Percentiles rank a stretch among this genome's conserved stretches.
These are phyloP conservation scores for Clavulina sp. DNA, from an alignment of 768 basidiomycete species.

Conservation along the genomic window DNA sequence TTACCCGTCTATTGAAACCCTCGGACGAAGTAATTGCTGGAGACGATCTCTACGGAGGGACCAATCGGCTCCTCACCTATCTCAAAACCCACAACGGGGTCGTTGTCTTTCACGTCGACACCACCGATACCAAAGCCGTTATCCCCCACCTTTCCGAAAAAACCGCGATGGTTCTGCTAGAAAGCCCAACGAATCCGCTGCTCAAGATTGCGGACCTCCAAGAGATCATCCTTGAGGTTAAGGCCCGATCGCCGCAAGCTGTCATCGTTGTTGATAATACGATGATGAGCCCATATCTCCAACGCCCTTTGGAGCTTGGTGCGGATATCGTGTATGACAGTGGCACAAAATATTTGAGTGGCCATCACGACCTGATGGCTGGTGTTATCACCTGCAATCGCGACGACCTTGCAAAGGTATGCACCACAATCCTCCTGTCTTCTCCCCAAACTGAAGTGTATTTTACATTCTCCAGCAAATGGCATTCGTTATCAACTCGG, in stretches of 20 bases:
- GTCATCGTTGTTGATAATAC: constrained; percentile 90
- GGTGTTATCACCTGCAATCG: constrained; percentile 85
- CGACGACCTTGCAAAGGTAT: constrained; percentile 74
- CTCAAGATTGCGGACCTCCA: constrained; percentile 88
- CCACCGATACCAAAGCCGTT: constrained; percentile 53
- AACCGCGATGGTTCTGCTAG: constrained; percentile 88
- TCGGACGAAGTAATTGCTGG: constrained; percentile 93
- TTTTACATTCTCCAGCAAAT: constrained; percentile 37
- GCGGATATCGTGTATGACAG: constrained; percentile 97
- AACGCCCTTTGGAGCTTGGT: constrained; percentile 86
- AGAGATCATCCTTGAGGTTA: constrained; percentile 65
- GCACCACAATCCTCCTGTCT: constrained; percentile 8
- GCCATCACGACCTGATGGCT: constrained; percentile 99
- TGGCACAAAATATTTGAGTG: constrained; percentile 92
- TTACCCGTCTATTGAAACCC: constrained; percentile 83
- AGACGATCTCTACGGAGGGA: constrained; percentile 95
- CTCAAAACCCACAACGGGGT: constrained; percentile 77
- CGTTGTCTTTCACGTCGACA: constrained; percentile 84
- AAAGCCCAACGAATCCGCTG: constrained; percentile 93
- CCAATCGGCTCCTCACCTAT: constrained; percentile 85
- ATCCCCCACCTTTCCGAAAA: constrained; percentile 49
- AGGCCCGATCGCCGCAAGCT: constrained; percentile 63
- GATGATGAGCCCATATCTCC: constrained; percentile 99
- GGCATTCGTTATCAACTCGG: constrained; percentile 79
- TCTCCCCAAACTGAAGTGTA: background rate